phyloP scores from a whole-genome alignment of 2,329 filamentous ascomycete genomes.

The Diaporthe citri region DNA sequence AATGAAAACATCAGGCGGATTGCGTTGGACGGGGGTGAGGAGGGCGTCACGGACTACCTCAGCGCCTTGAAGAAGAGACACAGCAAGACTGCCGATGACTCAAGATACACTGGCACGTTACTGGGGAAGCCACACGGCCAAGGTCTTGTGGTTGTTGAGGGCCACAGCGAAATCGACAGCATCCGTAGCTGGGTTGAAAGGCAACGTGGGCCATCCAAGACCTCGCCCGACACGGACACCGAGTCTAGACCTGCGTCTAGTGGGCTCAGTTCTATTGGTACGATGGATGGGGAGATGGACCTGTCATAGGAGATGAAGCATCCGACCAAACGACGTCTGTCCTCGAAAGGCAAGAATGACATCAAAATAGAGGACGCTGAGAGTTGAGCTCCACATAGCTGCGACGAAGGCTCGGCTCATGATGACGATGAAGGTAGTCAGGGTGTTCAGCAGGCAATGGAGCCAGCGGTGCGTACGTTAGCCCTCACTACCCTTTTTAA shows the following conservation, averaged over 20 bases:
- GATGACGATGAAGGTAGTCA: neutral
- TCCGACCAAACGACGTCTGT: neutral
- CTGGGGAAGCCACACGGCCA: constrained; percentile 81
- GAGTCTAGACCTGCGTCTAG: constrained; percentile 65
- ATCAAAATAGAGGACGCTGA: neutral
- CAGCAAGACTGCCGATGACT: constrained; percentile 88
- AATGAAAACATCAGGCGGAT: constrained; percentile 87
- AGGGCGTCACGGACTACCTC: constrained; percentile 75
- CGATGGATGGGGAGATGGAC: constrained; percentile 62
- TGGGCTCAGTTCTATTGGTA: constrained; percentile 67
- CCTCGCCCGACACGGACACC: constrained; percentile 43
- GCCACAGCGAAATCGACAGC: constrained; percentile 73
- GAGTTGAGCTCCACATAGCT: neutral
- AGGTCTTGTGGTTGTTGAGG: constrained; percentile 81
- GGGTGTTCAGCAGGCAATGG: neutral
- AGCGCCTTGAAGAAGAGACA: constrained; percentile 90
- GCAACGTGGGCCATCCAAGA: constrained; percentile 47
- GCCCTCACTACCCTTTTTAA: neutral
- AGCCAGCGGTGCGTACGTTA: neutral
- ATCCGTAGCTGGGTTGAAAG: constrained; percentile 74
- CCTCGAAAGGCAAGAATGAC: neutral
- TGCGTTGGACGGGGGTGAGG: constrained; percentile 76
- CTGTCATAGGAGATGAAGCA: constrained; percentile 46
- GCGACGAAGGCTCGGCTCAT: neutral
- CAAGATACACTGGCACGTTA: constrained; percentile 86